Evolutionary conservation across 2,329 filamentous ascomycete species (phyloP), one percentile per base, ranked within the genome.

Genomic region (Cladosporium sp.): DNA sequence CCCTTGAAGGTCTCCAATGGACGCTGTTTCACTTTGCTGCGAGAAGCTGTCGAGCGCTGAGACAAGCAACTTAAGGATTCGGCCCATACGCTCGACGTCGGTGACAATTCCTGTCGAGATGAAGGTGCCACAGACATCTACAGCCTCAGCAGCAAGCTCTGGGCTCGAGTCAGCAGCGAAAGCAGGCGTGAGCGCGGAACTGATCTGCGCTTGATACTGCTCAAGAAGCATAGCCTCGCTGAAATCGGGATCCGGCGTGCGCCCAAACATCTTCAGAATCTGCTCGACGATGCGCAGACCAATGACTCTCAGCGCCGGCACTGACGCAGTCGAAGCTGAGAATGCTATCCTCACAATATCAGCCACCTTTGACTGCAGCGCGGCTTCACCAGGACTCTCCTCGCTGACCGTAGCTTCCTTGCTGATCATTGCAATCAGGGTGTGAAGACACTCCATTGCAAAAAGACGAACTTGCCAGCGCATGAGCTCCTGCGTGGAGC

Each of bases 171-270:
- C 93, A 3, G 85, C 86, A 1, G 93, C 91, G 70, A 99, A 99
- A 0, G 93, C 95, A 3, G 93, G 93, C 0, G 95, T 99, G 54
- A 99, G 77, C 1, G 93, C 93, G 15, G 93, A 97, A 62, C 91
- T 91, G 65, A 99, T 99, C 66, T 99, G 93, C 4, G 93, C 93
- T 70, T 99, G 95, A 63, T 99, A 99, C 69, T 99, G 93, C 68
- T 99, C 95, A 3, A 99, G 79, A 13, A 99, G 78, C 71, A 95
- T 95, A 0, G 88, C 93, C 70, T 99, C 93, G n/a, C 92, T 83
- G 64, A 99, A 99, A 66, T 99, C 93, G 0, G 93, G 95, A 70
- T 99, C 93, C 1, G 92, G 88, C 1, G 88, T 90, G 65, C 90
- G 92, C 48, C 93, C 93, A 72, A 99, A 99, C 77, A 96, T 89